Conservation (phyloP, 768 basidiomycete species). For the Termitomyces eurrhizus region DNA sequence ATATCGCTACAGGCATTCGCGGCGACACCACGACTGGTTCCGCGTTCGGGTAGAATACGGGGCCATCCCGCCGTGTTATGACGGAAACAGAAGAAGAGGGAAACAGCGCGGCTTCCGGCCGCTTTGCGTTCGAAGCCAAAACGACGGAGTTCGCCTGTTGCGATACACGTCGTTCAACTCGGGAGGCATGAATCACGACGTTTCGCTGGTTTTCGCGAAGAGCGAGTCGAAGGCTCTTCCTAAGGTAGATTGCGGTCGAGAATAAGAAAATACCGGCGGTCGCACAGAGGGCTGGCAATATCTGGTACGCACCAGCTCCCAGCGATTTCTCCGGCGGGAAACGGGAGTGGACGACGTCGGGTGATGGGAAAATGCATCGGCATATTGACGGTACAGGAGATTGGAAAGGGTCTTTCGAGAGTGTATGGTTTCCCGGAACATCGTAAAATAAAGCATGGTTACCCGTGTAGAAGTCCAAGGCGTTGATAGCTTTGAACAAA, state of each 20-base stretch:
- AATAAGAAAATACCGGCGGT: background rate
- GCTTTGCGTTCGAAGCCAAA: background rate
- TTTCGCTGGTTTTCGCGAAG: background rate
- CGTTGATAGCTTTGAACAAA: slow-evolving; percentile 3
- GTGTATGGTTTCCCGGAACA: background rate
- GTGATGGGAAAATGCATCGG: background rate
- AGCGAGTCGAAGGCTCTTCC: background rate
- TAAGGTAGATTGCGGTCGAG: background rate
- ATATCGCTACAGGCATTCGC: background rate
- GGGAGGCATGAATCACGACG: background rate
- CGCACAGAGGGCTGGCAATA: background rate
- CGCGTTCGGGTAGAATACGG: background rate
- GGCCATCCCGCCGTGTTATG: background rate
- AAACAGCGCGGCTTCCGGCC: background rate
- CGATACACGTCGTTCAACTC: background rate
- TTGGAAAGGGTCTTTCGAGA: background rate
- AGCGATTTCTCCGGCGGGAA: background rate
- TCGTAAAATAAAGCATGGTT: background rate
- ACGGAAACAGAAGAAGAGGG: background rate
- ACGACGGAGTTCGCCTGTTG: background rate
- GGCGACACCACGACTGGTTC: background rate
- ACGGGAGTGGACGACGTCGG: background rate
- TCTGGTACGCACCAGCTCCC: background rate
- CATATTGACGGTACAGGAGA: background rate
- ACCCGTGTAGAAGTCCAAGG: slow-evolving; percentile 8